Base-by-base conservation (phyloP, 2,329 filamentous ascomycete genomes). In the Corynespora cassiicola region DNA sequence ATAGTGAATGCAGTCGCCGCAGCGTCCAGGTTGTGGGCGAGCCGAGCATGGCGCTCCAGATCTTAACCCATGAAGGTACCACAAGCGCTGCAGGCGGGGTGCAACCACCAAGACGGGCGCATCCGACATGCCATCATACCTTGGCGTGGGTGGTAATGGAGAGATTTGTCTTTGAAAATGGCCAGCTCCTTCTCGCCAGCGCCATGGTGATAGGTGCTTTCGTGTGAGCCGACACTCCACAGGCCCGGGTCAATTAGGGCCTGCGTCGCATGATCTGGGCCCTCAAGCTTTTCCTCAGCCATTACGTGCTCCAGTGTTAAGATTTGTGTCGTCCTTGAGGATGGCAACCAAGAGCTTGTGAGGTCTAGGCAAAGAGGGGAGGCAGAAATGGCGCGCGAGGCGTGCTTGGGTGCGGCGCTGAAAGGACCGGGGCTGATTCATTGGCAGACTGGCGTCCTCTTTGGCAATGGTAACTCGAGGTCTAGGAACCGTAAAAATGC, bases 341-440 rank as follows among this genome's bases (percentile, higher is more conserved):
- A 37, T 19, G 36, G 39, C 39, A 48, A 42, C 47, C 53, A 46
- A 57, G 58, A 58, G 50, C 52, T 61, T 61, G 53, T 53, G 27
- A 44, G 48, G 43, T 47, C 59, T 63, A 54, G 62, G 59, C 59
- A 54, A 24, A 28, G 30, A 40, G 25, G 31, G 36, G 46, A 31
- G 34, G 42, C 34, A 41, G 37, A 29, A 32, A 37, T 44, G 47
- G 47, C 50, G 42, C 47, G 32, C 29, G 39, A 42, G 49, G 51
- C 48, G 42, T 47, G 39, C 39, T 41, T 45, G 34, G 26, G 38
- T 22, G 31, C 22, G 42, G 44, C 37, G 38, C 45, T 45, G 39
- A 40, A 23, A 35, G 25, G 25, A 39, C 30, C 35, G 24, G 24
- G 22, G 42, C 26, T 31, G n/a, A 30, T 21, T 46, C 33, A 39